A percentile compares a stretch with the other conserved stretches of the same genome.
phyloP scores from a whole-genome alignment of 345 rosid genomes.

The Salix suchowensis region DNA sequence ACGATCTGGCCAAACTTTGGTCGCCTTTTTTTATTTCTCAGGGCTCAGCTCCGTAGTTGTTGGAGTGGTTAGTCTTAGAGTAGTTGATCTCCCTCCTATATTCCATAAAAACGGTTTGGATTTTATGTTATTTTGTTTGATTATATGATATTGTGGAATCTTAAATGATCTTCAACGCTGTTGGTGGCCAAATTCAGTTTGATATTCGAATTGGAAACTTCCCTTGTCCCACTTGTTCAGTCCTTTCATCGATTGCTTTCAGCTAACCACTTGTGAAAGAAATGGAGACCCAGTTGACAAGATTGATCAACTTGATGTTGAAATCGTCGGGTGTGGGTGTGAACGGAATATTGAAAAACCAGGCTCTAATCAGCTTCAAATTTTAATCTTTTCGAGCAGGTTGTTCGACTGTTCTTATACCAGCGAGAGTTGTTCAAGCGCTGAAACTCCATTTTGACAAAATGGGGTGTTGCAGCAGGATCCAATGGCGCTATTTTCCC shows the following conservation, averaged over 20 bases:
- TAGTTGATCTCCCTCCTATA: not conserved
- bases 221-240: conserved; percentile 13
- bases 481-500: conserved; percentile 29
- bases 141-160: conserved; percentile 12
- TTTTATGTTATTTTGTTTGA: not conserved
- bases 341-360: not conserved
- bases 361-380: not conserved
- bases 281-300: not conserved
- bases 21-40: not conserved
- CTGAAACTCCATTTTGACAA: conserved; percentile 66
- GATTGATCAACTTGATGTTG: not conserved
- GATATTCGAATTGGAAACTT: conserved; percentile 14
- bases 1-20: not conserved
- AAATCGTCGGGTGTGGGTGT: not conserved
- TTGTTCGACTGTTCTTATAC: conserved; percentile 69
- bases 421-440: conserved; percentile 83
- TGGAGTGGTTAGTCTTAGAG: conserved; percentile 19
- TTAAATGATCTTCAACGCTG: conserved; percentile 11
- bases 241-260: conserved; percentile 1
- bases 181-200: conserved; percentile 9
- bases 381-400: conserved; percentile 37
- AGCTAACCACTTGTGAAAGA: not conserved
- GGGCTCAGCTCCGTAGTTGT: not conserved
- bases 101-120: conserved; percentile 7
- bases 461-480: conserved; percentile 51